phyloP scores from a whole-genome alignment of 805 yeast genomes.

The Komagataella ulmi region DNA sequence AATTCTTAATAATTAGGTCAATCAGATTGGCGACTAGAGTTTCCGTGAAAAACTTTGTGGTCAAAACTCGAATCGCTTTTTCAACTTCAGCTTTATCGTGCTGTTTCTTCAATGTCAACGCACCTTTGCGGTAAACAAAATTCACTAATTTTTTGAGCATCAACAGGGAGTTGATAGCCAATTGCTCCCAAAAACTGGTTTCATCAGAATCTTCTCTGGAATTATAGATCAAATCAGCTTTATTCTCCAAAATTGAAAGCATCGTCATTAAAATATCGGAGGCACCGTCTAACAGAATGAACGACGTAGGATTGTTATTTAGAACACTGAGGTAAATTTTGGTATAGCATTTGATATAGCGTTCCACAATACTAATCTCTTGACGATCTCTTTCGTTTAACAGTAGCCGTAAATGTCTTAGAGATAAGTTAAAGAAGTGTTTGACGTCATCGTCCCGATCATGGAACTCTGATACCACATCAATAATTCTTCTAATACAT shows the following conservation, averaged over 20 bases:
- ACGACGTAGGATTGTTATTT: slow-evolving; percentile 51
- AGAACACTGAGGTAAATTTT: slow-evolving; percentile 57
- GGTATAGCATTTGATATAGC: slow-evolving; percentile 61
- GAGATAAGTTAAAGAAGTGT: slow-evolving; percentile 45
- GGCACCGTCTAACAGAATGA: slow-evolving; percentile 55
- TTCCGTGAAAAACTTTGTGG: slow-evolving; percentile 43
- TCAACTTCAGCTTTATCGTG: slow-evolving; percentile 47
- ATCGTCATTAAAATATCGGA: slow-evolving; percentile 47
- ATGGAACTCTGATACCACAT: slow-evolving; percentile 65
- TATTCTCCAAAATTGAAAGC: slow-evolving; percentile 44
- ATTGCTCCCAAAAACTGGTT: slow-evolving; percentile 49
- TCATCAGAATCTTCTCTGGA: slow-evolving; percentile 39
- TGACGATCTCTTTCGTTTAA: slow-evolving; percentile 37
- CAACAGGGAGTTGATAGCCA: slow-evolving; percentile 53
- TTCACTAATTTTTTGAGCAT: slow-evolving; percentile 53
- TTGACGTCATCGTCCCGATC: slow-evolving; percentile 42
- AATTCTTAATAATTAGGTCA: slow-evolving; percentile 58
- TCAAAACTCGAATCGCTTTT: slow-evolving; percentile 37
- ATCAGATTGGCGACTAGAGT: slow-evolving; percentile 43
- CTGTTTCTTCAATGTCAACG: slow-evolving; percentile 46
- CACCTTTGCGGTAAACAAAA: slow-evolving; percentile 52
- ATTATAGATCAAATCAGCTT: slow-evolving; percentile 52
- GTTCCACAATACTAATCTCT: slow-evolving; percentile 39
- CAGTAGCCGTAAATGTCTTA: slow-evolving; percentile 47
- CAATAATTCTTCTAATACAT: slow-evolving; percentile 55